phyloP scores from a whole-genome alignment of 2,329 filamentous ascomycete species.

The Colletotrichum sansevieriae region DNA sequence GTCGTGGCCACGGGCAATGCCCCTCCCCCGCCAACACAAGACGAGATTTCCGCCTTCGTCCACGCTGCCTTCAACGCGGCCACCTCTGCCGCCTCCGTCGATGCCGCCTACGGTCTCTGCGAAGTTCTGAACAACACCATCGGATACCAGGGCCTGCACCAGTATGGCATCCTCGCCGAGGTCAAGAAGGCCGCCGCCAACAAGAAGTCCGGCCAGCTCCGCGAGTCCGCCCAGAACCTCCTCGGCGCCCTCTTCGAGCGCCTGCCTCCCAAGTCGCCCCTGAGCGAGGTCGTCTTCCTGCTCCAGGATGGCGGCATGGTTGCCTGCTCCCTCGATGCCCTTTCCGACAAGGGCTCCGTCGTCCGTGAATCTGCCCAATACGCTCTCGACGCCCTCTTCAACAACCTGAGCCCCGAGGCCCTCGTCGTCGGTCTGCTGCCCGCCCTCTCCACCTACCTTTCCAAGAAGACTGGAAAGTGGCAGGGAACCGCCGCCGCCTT shows the following conservation, averaged over 20 bases:
- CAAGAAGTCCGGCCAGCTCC: conserved; percentile 89
- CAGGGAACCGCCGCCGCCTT: conserved; percentile 92
- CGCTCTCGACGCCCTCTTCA: conserved; percentile 89
- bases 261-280: conserved; percentile 80
- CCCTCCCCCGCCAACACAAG: conserved; percentile 71
- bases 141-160: conserved; percentile 64
- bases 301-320: conserved; percentile 84
- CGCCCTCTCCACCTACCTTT: conserved; percentile 79
- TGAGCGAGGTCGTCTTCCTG: conserved; percentile 85
- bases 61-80: conserved; percentile 77
- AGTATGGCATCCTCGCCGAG: conserved; percentile 68
- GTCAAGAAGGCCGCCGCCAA: conserved; percentile 83
- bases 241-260: conserved; percentile 94
- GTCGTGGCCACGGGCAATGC: conserved; percentile 62
- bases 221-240: conserved; percentile 95
- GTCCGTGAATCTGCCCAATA: conserved; percentile 95
- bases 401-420: conserved; percentile 82
- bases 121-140: conserved; percentile 68
- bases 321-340: conserved; percentile 80
- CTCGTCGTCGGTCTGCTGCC: conserved; percentile 87
- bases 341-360: conserved; percentile 90
- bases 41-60: conserved; percentile 75
- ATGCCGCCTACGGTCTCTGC: conserved; percentile 73
- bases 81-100: conserved; percentile 77
- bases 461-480: conserved; percentile 93